Conservation (phyloP, 2,329 filamentous ascomycete species). For the Ascosphaera acerosa region DNA sequence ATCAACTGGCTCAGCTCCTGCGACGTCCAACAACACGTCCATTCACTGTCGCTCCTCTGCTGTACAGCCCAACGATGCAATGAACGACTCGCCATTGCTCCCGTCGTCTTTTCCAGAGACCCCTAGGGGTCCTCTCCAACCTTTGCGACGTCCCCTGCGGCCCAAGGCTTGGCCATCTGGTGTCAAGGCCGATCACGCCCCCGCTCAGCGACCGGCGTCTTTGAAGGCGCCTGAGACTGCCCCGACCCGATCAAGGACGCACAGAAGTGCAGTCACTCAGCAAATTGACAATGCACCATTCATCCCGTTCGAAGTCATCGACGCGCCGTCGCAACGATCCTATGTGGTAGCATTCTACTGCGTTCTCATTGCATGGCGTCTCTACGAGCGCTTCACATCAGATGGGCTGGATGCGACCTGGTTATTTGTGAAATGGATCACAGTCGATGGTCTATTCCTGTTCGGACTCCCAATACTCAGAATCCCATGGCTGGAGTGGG, state of each 20-base stretch:
- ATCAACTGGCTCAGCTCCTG: too few species aligned
- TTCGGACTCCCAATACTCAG: conserved; percentile 66
- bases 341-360: conserved; percentile 65
- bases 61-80: conserved; percentile 30
- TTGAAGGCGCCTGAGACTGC: conserved; percentile 2
- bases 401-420: conserved; percentile 70
- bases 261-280: conserved; percentile 8
- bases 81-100: conserved; percentile 62
- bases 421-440: conserved; percentile 82
- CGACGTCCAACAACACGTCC: too few species aligned
- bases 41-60: conserved; percentile 2
- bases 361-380: conserved; percentile 50
- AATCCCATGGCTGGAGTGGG: conserved; percentile 93
- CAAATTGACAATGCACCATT: conserved; percentile 40
- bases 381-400: conserved; percentile 63
- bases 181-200: conserved; percentile 1
- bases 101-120: conserved; percentile 61
- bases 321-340: conserved; percentile 73
- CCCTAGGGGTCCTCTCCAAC: conserved; percentile 27
- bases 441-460: conserved; percentile 63
- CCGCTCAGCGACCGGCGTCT: conserved; percentile 1
- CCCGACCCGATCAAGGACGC: conserved; percentile 7
- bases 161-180: background rate
- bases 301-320: conserved; percentile 57
- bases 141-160: background rate